A percentile compares a stretch with the other conserved stretches of the same genome.
Evolutionary conservation across 2,329 filamentous ascomycete genomes (phyloP).

Genomic region (Coniochaeta pulveracea): DNA sequence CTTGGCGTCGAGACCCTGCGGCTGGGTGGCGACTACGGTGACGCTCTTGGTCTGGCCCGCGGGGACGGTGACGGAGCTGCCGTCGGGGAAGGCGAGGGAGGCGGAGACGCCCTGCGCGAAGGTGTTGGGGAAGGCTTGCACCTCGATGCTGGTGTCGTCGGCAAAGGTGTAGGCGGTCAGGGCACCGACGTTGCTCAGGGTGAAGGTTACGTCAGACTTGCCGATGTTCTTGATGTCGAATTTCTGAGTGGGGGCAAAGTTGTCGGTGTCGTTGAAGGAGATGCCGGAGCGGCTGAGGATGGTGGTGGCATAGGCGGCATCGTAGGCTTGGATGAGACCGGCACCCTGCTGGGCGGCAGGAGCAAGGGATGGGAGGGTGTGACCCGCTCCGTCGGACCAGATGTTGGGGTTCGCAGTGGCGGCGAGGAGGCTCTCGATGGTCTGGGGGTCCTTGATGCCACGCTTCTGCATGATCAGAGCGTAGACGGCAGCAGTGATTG

Average conservation of each 20-base stretch:
- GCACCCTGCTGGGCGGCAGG: constrained; percentile 50
- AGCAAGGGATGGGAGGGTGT: constrained; percentile 27
- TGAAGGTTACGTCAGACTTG: constrained; percentile 34
- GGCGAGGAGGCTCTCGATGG: constrained; percentile 36
- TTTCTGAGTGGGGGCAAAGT: constrained; percentile 26
- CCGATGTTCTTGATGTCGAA: constrained; percentile 47
- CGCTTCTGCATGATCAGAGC: constrained; percentile 41
- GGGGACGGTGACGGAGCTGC: constrained; percentile 27
- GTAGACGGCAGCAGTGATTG: constrained; percentile 37
- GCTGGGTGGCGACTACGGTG: constrained; percentile 31
- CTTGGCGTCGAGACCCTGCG: constrained; percentile 21
- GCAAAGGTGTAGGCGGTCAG: constrained; percentile 42
- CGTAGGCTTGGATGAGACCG: constrained; percentile 48
- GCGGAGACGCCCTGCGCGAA: no score
- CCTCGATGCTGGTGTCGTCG: constrained; percentile 18
- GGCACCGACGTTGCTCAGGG: constrained; percentile 36
- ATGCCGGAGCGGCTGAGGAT: constrained; percentile 44
- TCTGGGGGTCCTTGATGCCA: constrained; percentile 36
- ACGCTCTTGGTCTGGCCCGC: constrained; percentile 31
- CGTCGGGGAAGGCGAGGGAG: constrained; percentile 26
- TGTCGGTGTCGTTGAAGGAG: constrained; percentile 52
- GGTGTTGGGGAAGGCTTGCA: constrained; percentile 31
- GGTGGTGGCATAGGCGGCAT: constrained; percentile 42
- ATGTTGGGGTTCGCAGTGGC: constrained; percentile 35
- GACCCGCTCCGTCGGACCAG: constrained; percentile 30